A percentile compares a stretch with the other conserved stretches of the same genome.
These are phyloP conservation scores for Epichloe uncinata DNA, from an alignment of 2,329 filamentous ascomycete genomes.

Conservation along the genomic window DNA sequence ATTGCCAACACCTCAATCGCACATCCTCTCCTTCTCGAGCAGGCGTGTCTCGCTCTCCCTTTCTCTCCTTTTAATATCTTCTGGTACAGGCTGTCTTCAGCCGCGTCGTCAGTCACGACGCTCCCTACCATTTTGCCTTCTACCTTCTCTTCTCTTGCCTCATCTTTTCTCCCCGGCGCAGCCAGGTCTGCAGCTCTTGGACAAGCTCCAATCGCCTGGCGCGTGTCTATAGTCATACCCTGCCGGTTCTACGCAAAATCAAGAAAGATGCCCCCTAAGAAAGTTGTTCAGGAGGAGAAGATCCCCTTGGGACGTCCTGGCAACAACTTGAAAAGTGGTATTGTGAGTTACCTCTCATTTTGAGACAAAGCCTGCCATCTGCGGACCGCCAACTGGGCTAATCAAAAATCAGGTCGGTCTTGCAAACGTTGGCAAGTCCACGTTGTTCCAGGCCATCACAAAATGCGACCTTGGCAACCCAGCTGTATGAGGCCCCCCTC, in stretches of 20 bases:
- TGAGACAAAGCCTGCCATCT: too few relatives aligned
- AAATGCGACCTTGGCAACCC: slow-evolving; percentile 96
- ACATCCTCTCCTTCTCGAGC: slow-evolving; percentile 9
- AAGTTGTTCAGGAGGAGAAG: slow-evolving; percentile 84
- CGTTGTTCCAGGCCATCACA: slow-evolving; percentile 98
- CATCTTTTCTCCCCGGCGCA: slow-evolving; percentile 41
- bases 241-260: slow-evolving; percentile 47
- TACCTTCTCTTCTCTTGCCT: slow-evolving; percentile 41
- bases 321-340: slow-evolving; percentile 98
- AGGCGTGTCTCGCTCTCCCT: slow-evolving; percentile 10
- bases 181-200: slow-evolving; percentile 51
- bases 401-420: slow-evolving; percentile 62
- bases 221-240: slow-evolving; percentile 35
- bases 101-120: slow-evolving; percentile 31
- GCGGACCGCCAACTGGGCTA: slow-evolving; percentile 2
- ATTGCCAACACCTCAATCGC: background rate
- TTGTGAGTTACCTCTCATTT: slow-evolving; percentile 46
- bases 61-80: slow-evolving; percentile 2
- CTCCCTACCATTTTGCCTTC: slow-evolving; percentile 20
- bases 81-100: slow-evolving; percentile 28
- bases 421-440: slow-evolving; percentile 98
- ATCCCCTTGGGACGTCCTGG: slow-evolving; percentile 88
- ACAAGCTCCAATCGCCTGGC: slow-evolving; percentile 37
- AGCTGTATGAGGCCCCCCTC: slow-evolving; percentile 49
- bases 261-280: slow-evolving; percentile 88